Base-by-base conservation (phyloP, 768 basidiomycete species). In the Boletus patriciae region DNA sequence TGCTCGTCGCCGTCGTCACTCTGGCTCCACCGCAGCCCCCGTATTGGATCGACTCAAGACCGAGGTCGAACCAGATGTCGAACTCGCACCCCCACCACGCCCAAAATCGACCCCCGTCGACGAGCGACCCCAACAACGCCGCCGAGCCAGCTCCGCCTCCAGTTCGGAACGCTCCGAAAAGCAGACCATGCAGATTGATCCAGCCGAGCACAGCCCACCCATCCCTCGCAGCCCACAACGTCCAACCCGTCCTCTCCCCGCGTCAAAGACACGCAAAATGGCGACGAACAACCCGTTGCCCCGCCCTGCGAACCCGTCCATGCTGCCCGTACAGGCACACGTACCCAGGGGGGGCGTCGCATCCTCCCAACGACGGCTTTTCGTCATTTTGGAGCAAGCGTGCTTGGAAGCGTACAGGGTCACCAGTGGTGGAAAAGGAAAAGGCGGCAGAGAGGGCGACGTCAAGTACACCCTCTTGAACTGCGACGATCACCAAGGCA, bases 401-500 rank as follows among this genome's bases (percentile, higher is more conserved):
- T 99, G 97, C 69, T 78, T 99, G 50, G 96, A 98, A 77, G 92
- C 93, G 4, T 98, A 98, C 77, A 83, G 90, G 57, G 82, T 97
- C 59, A 85, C 86, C 44, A 79, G 84, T 44, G 80, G 83, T 25
- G 75, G 66, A 0, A 80, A 83, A 46, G 77, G 81, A 50, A 81
- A 82, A 46, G 74, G 72, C 55, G 77, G 70, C 63, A 82, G 79
- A 70, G 82, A 70, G 71, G 84, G 77, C 66, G 94, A 96, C 57
- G 93, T 92, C 56, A 98, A 98, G 75, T 98, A 98, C 74, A 94
- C 94, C 10, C 77, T 99, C 56, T 74, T 99, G 62, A 99, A 99
- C 74, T 98, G 97, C 73, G 97, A 98, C 70, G 97, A 98, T 64
- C 97, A 98, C 74, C 97, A 99, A 72, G 96, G 96, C 53, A 97